These are phyloP conservation scores for Neoboletus subvelutipes DNA, from an alignment of 768 basidiomycete species.

Conservation along the genomic window DNA sequence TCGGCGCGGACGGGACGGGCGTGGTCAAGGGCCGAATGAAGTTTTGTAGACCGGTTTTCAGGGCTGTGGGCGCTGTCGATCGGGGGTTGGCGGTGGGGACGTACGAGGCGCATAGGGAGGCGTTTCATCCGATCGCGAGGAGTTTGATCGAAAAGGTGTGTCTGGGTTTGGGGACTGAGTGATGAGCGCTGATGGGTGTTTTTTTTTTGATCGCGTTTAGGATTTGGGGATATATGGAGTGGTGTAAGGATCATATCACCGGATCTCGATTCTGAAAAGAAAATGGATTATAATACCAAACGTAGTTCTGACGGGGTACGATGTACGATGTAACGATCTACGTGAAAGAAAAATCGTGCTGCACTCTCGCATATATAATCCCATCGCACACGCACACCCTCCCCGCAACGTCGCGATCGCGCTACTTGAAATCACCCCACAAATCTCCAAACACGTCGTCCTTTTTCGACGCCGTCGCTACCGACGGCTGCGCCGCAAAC, in stretches of 20 bases:
- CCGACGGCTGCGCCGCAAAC: conserved; percentile 26
- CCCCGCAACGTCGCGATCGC: background rate
- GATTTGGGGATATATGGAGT: background rate
- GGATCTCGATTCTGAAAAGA: background rate
- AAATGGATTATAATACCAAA: background rate
- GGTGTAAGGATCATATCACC: background rate
- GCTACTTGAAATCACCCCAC: conserved; percentile 79
- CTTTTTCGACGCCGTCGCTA: conserved; percentile 47
- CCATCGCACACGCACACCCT: background rate
- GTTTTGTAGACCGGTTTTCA: conserved; percentile 72
- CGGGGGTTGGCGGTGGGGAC: conserved; percentile 47
- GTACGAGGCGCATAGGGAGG: conserved; percentile 46
- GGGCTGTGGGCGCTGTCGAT: conserved; percentile 54
- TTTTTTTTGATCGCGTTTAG: background rate
- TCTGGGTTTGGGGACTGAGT: background rate
- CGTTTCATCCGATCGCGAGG: conserved; percentile 77
- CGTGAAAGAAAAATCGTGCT: background rate
- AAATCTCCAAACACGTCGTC: conserved; percentile 82
- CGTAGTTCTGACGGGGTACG: background rate
- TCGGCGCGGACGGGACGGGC: conserved; percentile 53
- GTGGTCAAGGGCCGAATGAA: conserved; percentile 81
- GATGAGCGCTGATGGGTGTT: background rate
- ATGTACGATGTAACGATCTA: background rate
- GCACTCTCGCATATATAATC: background rate
- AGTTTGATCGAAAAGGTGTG: conserved; percentile 74